Evolutionary conservation across 345 rosid species (phyloP).

Genomic region (Sonneratia caseolaris): DNA sequence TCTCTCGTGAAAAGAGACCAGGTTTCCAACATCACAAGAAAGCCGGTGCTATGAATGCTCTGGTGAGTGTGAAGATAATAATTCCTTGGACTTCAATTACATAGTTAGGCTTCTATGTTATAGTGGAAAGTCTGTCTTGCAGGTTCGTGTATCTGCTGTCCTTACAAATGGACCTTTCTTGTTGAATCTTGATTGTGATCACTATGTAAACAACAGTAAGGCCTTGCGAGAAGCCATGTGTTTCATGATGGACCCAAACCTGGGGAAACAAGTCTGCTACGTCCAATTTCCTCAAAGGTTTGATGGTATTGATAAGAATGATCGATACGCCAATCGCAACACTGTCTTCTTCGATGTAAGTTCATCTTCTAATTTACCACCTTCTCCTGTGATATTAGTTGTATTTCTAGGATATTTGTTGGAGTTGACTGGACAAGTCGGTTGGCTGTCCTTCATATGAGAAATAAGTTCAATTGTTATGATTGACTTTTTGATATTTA

Average conservation of each 20-base stretch:
- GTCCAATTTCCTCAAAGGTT: slow-evolving; percentile 94
- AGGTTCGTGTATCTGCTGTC: slow-evolving; percentile 87
- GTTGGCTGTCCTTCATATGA: background rate
- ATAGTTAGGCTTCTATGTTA: slow-evolving; percentile 5
- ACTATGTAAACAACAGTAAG: slow-evolving; percentile 82
- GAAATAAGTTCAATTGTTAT: background rate
- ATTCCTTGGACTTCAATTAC: background rate
- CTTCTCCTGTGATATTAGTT: too few relatives aligned
- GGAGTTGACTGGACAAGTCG: background rate
- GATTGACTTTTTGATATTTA: background rate
- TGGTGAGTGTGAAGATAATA: slow-evolving; percentile 30
- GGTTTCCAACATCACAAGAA: slow-evolving; percentile 94
- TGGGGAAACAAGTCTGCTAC: slow-evolving; percentile 79
- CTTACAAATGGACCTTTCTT: slow-evolving; percentile 88
- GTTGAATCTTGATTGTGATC: slow-evolving; percentile 94
- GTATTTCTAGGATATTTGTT: background rate
- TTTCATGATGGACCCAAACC: slow-evolving; percentile 86
- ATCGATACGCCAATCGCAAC: slow-evolving; percentile 83
- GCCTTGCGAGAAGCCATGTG: slow-evolving; percentile 94
- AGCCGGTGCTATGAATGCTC: slow-evolving; percentile 96
- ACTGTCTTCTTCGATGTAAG: slow-evolving; percentile 90
- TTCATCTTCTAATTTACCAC: slow-evolving; percentile 3
- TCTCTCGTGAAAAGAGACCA: slow-evolving; percentile 89
- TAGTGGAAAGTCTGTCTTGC: slow-evolving; percentile 14
- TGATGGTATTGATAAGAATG: slow-evolving; percentile 82